Conservation (phyloP, 495 filamentous ascomycete genomes). For the Melanomma pulvis-pyrius region DNA sequence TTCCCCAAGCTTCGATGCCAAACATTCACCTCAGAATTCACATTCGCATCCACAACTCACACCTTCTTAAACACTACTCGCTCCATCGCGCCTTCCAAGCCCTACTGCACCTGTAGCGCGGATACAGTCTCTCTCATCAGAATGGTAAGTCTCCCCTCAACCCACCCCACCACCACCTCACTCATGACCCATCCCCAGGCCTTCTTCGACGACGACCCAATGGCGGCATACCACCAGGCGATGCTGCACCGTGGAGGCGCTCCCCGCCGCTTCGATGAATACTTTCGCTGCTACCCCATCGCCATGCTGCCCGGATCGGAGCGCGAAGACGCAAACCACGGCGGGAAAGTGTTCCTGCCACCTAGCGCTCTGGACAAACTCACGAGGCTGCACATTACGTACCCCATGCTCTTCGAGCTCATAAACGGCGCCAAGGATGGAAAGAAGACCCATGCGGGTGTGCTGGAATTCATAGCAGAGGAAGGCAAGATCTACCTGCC, state of each 20-base stretch:
- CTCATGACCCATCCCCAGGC: neutral
- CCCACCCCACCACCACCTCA: neutral
- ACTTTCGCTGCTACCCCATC: conserved; percentile 93
- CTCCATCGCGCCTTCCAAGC: neutral
- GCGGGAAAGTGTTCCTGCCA: conserved; percentile 95
- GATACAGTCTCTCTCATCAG: neutral
- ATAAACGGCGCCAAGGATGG: conserved; percentile 76
- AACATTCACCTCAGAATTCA: neutral
- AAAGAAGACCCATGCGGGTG: conserved; percentile 84
- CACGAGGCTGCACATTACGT: conserved; percentile 93
- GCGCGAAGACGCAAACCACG: conserved; percentile 87
- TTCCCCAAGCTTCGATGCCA: neutral
- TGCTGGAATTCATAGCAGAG: conserved; percentile 95
- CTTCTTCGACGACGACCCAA: conserved; percentile 46
- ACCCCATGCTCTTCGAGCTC: conserved; percentile 95
- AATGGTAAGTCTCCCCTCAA: neutral
- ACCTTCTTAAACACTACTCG: too few relatives aligned
- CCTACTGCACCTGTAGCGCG: neutral
- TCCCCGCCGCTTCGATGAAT: conserved; percentile 86
- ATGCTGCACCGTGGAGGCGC: conserved; percentile 46
- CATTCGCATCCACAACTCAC: neutral
- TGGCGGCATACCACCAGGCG: conserved; percentile 47
- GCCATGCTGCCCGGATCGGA: conserved; percentile 94
- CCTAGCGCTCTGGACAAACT: conserved; percentile 95
- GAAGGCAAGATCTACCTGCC: conserved; percentile 96